Base-by-base conservation (phyloP, 1,284 basidiomycete genomes). In the Fomitopsis schrenkii region DNA sequence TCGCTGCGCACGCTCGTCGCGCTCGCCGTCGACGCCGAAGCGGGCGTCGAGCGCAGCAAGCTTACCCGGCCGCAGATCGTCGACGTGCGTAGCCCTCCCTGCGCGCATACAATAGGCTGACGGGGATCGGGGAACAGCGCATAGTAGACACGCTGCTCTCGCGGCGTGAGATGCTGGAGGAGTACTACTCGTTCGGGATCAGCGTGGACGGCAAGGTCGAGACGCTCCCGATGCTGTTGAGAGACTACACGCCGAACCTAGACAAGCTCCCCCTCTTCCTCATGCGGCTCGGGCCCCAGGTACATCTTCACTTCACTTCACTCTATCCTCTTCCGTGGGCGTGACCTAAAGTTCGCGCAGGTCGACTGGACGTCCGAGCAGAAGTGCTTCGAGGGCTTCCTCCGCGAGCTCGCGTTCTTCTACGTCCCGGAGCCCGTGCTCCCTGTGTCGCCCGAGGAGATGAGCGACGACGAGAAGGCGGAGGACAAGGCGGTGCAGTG, bases 391-490 rank as follows among this genome's bases (percentile, higher is more conserved):
- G 83, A 86, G 19, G 83, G 86, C 0, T 90, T 99, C 70, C 79
- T 97, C 26, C 86, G 88, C 35, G 97, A 99, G 75, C 79, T 99
- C 1, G 95, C 94, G 0, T 92, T 87, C 71, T 98, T 97, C 76
- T 95, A 97, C 73, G 83, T 88, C 0, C 93, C 94, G 0, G 80
- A 85, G 42, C 81, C 82, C 1, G 68, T 79, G 2, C 33, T 65
- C n/a, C 68, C 72, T n/a, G 42, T 28, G 19, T 40, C 55, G 7
- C 6, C 55, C n/a, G 35, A 48, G 12, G 59, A 61, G 14, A 26
- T 59, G 9, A 42, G 46, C 9, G 62, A 63, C 10, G 70, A 70
- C 19, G 72, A 58, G 40, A 66, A 59, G 5, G 72, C 74, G 1
- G 75, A 80, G 63, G 77, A 80, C 57, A 83, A 85, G 63, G 85